Evolutionary conservation across 805 yeast species (phyloP).

Genomic region (Metschnikowia aberdeeniae): DNA sequence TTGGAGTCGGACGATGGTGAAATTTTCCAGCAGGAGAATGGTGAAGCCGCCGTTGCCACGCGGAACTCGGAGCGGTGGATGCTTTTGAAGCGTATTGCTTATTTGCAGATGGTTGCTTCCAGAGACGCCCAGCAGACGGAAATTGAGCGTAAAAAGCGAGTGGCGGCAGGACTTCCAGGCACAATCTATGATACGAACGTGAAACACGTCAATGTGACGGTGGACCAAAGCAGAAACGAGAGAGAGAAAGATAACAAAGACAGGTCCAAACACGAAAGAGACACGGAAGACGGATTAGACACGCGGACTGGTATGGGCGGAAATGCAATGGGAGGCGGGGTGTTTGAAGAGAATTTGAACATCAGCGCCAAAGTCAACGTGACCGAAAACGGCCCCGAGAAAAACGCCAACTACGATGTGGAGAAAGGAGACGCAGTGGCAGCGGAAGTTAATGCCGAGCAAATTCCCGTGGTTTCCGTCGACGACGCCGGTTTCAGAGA

Average conservation of each 20-base stretch:
- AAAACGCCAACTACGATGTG: constrained; percentile 18
- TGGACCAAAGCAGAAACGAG: background rate
- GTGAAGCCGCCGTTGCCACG: constrained; percentile 34
- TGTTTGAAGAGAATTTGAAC: constrained; percentile 1
- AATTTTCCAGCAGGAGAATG: constrained; percentile 35
- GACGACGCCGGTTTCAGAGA: constrained; percentile 41
- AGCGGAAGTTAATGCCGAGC: constrained; percentile 12
- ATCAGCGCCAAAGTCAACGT: constrained; percentile 11
- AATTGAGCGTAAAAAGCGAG: constrained; percentile 37
- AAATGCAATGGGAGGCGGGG: background rate
- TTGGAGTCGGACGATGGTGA: constrained; percentile 43
- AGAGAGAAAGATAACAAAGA: no score
- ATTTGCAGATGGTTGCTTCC: constrained; percentile 62
- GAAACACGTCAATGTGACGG: background rate
- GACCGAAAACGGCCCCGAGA: constrained; percentile 6
- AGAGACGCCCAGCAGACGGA: constrained; percentile 40
- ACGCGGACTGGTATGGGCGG: background rate
- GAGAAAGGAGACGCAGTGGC: constrained; percentile 20
- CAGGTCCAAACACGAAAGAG: no score
- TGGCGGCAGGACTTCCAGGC: constrained; percentile 28
- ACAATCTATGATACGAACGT: constrained; percentile 2
- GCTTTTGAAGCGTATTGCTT: constrained; percentile 65
- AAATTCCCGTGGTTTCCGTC: constrained; percentile 35
- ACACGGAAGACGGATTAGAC: no score
- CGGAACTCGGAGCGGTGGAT: constrained; percentile 62